A percentile compares a stretch with the other conserved stretches of the same genome.
Conservation (phyloP, 495 filamentous ascomycete species). For the Aspergillus homomorphus region DNA sequence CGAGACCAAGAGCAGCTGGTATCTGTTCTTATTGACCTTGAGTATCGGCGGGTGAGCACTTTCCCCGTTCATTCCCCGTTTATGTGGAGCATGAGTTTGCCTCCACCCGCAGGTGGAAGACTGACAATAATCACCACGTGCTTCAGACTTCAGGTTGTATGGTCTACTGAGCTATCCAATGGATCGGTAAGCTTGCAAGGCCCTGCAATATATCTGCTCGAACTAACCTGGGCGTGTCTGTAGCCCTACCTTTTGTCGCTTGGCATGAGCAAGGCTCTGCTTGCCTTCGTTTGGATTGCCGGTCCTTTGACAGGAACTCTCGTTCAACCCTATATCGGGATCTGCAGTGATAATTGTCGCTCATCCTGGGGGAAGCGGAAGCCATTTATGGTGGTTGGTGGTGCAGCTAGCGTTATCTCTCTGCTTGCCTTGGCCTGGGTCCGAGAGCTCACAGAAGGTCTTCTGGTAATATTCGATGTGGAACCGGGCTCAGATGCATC, state of each 20-base stretch:
- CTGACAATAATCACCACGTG: not conserved
- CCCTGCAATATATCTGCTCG: not conserved
- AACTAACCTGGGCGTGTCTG: conserved; percentile 1
- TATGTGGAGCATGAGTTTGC: not conserved
- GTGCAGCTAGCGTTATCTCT: conserved; percentile 66
- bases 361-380: conserved; percentile 77
- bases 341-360: conserved; percentile 83
- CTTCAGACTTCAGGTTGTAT: conserved; percentile 78
- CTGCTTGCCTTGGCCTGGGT: conserved; percentile 81
- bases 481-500: conserved; percentile 57
- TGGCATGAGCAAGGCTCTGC: conserved; percentile 87
- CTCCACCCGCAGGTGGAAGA: not conserved
- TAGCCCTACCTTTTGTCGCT: conserved; percentile 69
- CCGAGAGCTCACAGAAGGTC: conserved; percentile 67
- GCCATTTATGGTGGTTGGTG: conserved; percentile 82
- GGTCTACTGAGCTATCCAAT: conserved; percentile 87
- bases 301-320: conserved; percentile 81
- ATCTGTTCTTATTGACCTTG: conserved; percentile 78
- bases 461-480: conserved; percentile 69
- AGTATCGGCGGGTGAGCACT: conserved; percentile 68
- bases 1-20: conserved; percentile 67
- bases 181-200: conserved; percentile 58
- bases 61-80: conserved; percentile 1
- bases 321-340: conserved; percentile 92
- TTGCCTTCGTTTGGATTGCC: conserved; percentile 92